A percentile compares a stretch with the other conserved stretches of the same genome.
phyloP scores from a whole-genome alignment of 768 basidiomycete species.

The Mycena galopus region DNA sequence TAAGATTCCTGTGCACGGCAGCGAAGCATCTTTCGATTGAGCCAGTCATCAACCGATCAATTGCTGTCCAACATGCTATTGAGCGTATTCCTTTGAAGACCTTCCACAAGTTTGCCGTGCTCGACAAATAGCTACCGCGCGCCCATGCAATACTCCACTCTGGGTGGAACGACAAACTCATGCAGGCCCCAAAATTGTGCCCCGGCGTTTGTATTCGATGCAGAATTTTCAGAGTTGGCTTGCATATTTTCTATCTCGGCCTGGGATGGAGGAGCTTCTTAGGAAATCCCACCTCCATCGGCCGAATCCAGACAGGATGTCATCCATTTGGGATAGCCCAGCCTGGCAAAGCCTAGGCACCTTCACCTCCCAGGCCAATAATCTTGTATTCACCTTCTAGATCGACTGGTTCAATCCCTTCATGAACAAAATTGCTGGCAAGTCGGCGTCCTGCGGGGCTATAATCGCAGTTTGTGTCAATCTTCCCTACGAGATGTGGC shows the following conservation, averaged over 20 bases:
- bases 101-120: constrained; percentile 23
- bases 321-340: constrained; percentile 30
- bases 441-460: constrained; percentile 21
- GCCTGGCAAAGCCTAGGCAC: constrained; percentile 27
- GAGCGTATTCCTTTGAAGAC: constrained; percentile 13
- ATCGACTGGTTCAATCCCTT: constrained; percentile 41
- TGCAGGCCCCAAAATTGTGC: constrained; percentile 24
- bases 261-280: constrained; percentile 29
- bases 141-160: constrained; percentile 9
- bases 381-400: constrained; percentile 18
- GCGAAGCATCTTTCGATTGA: constrained; percentile 20
- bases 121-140: not conserved
- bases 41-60: constrained; percentile 11
- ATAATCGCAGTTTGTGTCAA: constrained; percentile 42
- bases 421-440: constrained; percentile 37
- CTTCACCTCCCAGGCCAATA: constrained; percentile 24
- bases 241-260: constrained; percentile 21
- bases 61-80: constrained; percentile 29
- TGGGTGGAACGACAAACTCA: constrained; percentile 25
- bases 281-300: constrained; percentile 18
- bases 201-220: constrained; percentile 15
- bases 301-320: constrained; percentile 19
- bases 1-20: constrained; percentile 22
- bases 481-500: constrained; percentile 37
- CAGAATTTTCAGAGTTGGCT: constrained; percentile 27